phyloP scores from a whole-genome alignment of 2,329 filamentous ascomycete species.

The Aspergillus aculeatinus region DNA sequence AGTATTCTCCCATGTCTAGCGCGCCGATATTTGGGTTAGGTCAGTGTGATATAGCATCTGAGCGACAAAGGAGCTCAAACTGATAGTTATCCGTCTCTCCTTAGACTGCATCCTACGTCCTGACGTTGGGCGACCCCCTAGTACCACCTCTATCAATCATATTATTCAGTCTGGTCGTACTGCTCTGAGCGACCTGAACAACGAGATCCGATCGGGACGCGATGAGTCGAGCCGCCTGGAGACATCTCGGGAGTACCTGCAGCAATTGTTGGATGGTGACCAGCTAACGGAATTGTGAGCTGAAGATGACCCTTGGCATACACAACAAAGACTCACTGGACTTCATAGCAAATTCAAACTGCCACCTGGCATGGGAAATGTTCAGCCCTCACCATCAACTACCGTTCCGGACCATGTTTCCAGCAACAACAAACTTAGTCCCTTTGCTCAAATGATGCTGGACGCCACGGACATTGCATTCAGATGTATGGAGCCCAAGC shows the following conservation, averaged over 20 bases:
- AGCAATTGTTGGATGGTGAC: conserved; percentile 70
- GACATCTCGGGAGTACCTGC: conserved; percentile 70
- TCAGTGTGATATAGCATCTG: conserved; percentile 24
- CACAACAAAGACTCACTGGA: conserved; percentile 16
- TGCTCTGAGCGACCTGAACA: conserved; percentile 67
- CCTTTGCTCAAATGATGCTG: conserved; percentile 57
- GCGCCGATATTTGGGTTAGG: conserved; percentile 48
- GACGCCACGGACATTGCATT: conserved; percentile 47
- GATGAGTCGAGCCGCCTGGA: conserved; percentile 63
- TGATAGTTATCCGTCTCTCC: conserved; percentile 16
- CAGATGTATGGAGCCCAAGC: conserved; percentile 36
- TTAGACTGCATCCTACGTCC: conserved; percentile 44
- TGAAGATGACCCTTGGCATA: conserved; percentile 5
- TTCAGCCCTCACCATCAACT: conserved; percentile 19
- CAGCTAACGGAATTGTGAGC: conserved; percentile 52
- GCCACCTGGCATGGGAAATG: conserved; percentile 29
- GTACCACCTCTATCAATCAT: conserved; percentile 41
- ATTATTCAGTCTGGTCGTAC: conserved; percentile 54
- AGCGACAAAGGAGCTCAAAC: conserved; percentile 19
- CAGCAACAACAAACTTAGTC: conserved; percentile 43
- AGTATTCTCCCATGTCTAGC: conserved; percentile 52
- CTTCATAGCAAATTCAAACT: conserved; percentile 44
- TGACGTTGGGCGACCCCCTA: conserved; percentile 43
- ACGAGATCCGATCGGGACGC: conserved; percentile 62
- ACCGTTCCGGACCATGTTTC: conserved; percentile 22